Percentiles rank a stretch among this genome's conserved stretches.
Conservation (phyloP, 164 flowering plant species). For the Annona cherimola region DNA sequence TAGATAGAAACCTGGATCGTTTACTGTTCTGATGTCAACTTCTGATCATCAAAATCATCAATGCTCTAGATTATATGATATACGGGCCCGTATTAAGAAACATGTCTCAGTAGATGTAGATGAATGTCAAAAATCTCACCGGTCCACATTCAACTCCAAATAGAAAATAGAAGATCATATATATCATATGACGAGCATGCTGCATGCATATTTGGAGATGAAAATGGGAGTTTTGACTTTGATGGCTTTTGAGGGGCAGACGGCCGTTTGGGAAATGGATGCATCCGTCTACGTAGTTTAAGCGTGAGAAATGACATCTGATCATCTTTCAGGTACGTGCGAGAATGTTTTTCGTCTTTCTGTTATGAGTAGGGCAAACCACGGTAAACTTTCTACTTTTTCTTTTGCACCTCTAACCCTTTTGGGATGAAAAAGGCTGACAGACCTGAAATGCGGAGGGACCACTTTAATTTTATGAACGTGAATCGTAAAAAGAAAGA, state of each 20-base stretch:
- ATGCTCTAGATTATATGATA: too few relatives aligned
- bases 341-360: background rate
- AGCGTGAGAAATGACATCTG: background rate
- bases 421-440: background rate
- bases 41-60: too few relatives aligned
- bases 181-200: too few relatives aligned
- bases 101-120: background rate
- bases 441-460: background rate
- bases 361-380: background rate
- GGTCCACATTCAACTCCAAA: background rate
- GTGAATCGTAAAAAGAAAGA: too few relatives aligned
- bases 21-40: too few relatives aligned
- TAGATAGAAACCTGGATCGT: background rate
- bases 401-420: background rate
- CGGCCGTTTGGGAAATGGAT: background rate
- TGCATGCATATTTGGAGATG: background rate
- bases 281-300: background rate
- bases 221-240: too few relatives aligned
- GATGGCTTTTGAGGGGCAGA: background rate
- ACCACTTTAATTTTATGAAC: too few relatives aligned
- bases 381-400: background rate
- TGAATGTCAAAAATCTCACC: background rate
- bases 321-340: background rate
- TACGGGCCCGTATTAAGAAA: background rate
- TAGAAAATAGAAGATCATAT: too few relatives aligned